Base-by-base conservation (phyloP, 176 grass and related monocot species). In the Oryza nivara region DNA sequence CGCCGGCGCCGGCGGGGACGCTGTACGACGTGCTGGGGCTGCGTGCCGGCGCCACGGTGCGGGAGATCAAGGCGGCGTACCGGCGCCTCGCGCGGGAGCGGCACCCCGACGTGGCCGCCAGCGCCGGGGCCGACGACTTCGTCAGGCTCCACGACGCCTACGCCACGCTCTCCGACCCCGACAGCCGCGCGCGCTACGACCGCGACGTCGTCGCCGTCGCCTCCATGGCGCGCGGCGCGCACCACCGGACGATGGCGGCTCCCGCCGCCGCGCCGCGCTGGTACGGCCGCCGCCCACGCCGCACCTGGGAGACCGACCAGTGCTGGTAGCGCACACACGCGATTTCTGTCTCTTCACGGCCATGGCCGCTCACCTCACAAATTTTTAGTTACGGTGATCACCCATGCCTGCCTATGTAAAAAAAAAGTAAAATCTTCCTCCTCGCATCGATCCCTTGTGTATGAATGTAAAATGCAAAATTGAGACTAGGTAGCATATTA, bases 1-100 rank as follows among this genome's bases (percentile, higher is more conserved):
- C 26, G 26, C 26, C 26, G 26, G 45, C 74, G 3, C 11, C 67
- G 1, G 76, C 87, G 12, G 6, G 20, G 9, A 12, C 89, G 75
- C 51, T 83, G 30, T 90, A 90, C 80, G 89, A 90, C 16, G 89
- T 75, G n/a, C 80, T 90, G 1, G 89, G 80, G 11, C 69, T 90
- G 7, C 89, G 75, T 3, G 89, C 84, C 75, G 89, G 89, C 80
- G 90, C 90, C 1, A 88, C 82, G 52, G 51, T 26, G 15, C 34
- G 82, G 19, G 95, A 97, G 80, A 94, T 97, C 83, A 97, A 92
- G 86, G 88, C 92, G 1, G 90, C 95, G 0, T 97, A 97, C 86
- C 74, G 95, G 1, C 92, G 86, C 3, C 81, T 97, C 9, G 94
- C 88, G 46, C 86, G 83, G 60, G 83, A 88, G 86, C 72, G 67